phyloP scores from a whole-genome alignment of 2,329 filamentous ascomycete genomes.

The Aspergillus thermomutatus region DNA sequence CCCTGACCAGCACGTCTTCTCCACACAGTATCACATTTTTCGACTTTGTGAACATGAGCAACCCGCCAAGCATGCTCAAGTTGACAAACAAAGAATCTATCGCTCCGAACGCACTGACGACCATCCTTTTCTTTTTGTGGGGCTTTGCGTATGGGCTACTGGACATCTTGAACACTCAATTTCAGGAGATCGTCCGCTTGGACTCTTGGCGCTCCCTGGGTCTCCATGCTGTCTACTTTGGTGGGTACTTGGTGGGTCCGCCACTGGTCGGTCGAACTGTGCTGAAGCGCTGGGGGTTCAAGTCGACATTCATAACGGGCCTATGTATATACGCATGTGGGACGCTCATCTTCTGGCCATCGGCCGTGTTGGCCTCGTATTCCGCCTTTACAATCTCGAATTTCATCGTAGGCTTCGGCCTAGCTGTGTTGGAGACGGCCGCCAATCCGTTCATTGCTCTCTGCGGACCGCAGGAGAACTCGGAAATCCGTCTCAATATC shows the following conservation, averaged over 20 bases:
- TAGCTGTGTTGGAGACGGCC: constrained; percentile 58
- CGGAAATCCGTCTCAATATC: constrained; percentile 58
- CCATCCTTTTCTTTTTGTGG: constrained; percentile 82
- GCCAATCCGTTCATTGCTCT: constrained; percentile 62
- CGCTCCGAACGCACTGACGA: constrained; percentile 62
- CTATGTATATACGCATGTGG: constrained; percentile 62
- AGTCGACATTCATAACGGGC: constrained; percentile 59
- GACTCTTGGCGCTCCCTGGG: constrained; percentile 39
- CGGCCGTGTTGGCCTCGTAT: constrained; percentile 60
- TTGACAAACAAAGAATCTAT: constrained; percentile 56
- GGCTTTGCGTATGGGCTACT: constrained; percentile 86
- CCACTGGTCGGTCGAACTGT: constrained; percentile 53
- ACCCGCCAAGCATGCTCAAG: constrained; percentile 57
- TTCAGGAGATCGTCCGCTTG: constrained; percentile 49
- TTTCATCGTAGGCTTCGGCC: constrained; percentile 59
- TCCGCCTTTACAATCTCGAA: constrained; percentile 60
- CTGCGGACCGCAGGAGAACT: constrained; percentile 59
- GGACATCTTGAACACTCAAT: constrained; percentile 70
- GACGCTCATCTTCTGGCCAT: constrained; percentile 62
- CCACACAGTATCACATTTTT: constrained; percentile 51
- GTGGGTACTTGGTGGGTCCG: constrained; percentile 57
- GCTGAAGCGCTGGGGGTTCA: constrained; percentile 60
- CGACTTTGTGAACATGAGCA: constrained; percentile 60
- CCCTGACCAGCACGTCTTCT: constrained; percentile 32
- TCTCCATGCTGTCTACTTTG: constrained; percentile 59